Evolutionary conservation across 2,329 filamentous ascomycete species (phyloP), one percentile per base, ranked within the genome.

Genomic region (Cytospora chrysosperma): DNA sequence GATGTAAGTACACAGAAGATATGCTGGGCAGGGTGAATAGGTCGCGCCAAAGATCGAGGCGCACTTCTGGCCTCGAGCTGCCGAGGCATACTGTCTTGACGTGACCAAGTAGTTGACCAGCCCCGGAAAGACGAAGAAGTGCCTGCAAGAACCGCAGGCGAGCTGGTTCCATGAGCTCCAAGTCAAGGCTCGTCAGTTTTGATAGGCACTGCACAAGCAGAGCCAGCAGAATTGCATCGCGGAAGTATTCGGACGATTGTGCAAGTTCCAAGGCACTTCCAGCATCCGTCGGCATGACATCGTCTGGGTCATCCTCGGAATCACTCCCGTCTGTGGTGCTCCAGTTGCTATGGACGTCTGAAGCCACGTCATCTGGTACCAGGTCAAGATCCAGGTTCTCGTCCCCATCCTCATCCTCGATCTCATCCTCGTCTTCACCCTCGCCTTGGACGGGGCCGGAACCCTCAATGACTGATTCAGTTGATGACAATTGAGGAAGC

Each of bases 1-100:
- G 51, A 26, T 61, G 58, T 15, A 61, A 10, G 28, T 61, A 61
- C 27, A 61, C n/a, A 19, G 58, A 61, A 24, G 43, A 27, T n/a
- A 61, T 1, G 7, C 37, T 52, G 32, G 58, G 58, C 37, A 61
- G 37, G 0, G 58, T 55, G 51, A 61, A 61, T 19, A 61, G 37
- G 37, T 55, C 37, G 26, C 58, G 58, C 58, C 58, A 61, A n/a
- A 61, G 51, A 40, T 61, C 58, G 28, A 61, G 58, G 40, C 54
- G 58, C 51, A 30, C 32, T 34, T 61, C 58, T 15, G 58, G 51
- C 51, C 37, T 49, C 21, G 58, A 61, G 51, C 34, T 54, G 51
- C 58, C 58, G 21, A 55, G 54, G n/a, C 58, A 61, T 34, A 43
- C 51, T 26, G n/a, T 55, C 17, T 51, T 49, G 51, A 50, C 37